These are phyloP conservation scores for Crucihimalaya himalaica DNA, from an alignment of 345 rosid genomes.

Conservation along the genomic window DNA sequence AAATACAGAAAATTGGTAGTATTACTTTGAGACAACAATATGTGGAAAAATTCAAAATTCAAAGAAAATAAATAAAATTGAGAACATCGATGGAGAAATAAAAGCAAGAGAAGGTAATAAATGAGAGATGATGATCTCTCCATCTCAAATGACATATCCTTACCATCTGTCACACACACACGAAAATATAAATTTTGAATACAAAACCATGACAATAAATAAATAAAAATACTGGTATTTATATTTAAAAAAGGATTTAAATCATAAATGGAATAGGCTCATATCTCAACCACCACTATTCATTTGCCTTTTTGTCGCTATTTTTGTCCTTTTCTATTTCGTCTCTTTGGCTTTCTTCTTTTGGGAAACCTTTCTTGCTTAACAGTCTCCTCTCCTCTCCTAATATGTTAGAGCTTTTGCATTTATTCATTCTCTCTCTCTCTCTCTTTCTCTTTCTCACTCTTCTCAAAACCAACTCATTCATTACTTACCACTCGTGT, in stretches of 20 bases:
- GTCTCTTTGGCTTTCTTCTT: conserved; percentile 38
- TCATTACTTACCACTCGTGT: neutral
- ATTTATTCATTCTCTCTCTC: conserved; percentile 23
- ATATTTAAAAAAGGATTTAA: neutral
- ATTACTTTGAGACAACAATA: neutral
- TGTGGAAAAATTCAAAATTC: neutral
- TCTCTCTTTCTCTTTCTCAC: too few species aligned
- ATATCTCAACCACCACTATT: conserved; percentile 35
- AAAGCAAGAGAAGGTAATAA: conserved; percentile 27
- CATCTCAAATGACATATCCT: conserved; percentile 40
- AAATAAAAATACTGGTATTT: neutral
- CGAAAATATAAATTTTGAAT: conserved; percentile 12
- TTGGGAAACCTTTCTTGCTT: conserved; percentile 37
- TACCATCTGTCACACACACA: conserved; percentile 32
- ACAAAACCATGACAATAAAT: neutral
- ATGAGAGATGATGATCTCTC: conserved; percentile 32
- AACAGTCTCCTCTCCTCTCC: conserved; percentile 25
- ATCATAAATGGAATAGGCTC: conserved; percentile 34
- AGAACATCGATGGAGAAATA: neutral
- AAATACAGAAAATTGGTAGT: neutral
- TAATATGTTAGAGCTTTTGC: conserved; percentile 34
- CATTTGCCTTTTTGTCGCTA: conserved; percentile 37
- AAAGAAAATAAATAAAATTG: neutral
- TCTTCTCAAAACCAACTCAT: conserved; percentile 23
- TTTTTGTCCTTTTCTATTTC: conserved; percentile 35